Evolutionary conservation across 2,329 filamentous ascomycete genomes (phyloP), one percentile per base, ranked within the genome.

Genomic region (Epichloe amarillans): DNA sequence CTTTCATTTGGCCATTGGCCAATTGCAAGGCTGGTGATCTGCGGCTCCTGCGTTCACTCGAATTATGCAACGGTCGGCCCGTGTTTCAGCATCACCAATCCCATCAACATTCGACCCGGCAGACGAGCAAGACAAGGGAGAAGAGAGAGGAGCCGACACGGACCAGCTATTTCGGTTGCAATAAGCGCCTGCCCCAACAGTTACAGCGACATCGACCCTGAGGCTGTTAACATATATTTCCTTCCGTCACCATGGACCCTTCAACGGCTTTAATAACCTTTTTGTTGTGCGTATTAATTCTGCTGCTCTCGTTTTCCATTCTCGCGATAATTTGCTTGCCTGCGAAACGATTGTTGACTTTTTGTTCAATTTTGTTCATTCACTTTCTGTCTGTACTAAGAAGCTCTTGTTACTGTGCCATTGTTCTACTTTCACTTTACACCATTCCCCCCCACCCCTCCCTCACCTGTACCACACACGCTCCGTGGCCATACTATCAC

Each of bases 251-350:
- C 62, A 79, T 80, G 77, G 76, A 80, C 65, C 77, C 77, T 49
- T 72, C 72, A 41, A 84, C 81, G 21, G 82, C 82, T 53, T 77
- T 86, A 57, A 75, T 84, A 62, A 84, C 82, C 54, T 85, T 86
- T 64, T 74, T 81, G 67, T 66, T 83, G 80, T 83, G 71, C 78
- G 79, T 58, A 21, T 39, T 44, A 15, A 15, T 45, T 19, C 4
- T 46, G 17, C 23, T 15, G 42, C 23, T 44, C 23, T 8, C 23
- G 14, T 33, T 8, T 35, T 17, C 11, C 11, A 21, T 19, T 23
- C 12, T 46, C 21, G 17, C 12, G 33, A 15, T n/a, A 26, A 12
- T 1, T 14, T 47, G 21, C 45, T 39, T 39, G 5, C 6, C n/a
- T 37, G 21, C 15, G 8, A 35, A 46, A 35, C 30, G 6, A 30